These are phyloP conservation scores for Leptographium wingfieldii DNA, from an alignment of 2,329 filamentous ascomycete genomes.

Conservation along the genomic window DNA sequence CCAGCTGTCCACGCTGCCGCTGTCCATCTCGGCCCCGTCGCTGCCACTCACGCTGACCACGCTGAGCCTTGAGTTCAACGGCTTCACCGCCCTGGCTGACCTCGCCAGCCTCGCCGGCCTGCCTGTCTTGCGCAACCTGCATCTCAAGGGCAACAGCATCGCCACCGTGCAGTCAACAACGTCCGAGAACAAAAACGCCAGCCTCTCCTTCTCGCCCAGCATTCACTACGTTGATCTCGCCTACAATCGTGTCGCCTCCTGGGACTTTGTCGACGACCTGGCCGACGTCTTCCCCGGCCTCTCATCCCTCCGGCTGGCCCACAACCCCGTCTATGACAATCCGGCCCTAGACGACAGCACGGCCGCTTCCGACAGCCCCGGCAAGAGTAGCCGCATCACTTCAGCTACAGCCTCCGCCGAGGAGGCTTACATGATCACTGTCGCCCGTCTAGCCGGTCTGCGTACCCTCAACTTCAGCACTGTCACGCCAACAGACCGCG, in stretches of 20 bases:
- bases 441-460: conserved; percentile 60
- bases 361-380: neutral
- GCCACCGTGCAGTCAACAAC: conserved; percentile 20
- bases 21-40: conserved; percentile 25
- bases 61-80: conserved; percentile 61
- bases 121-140: conserved; percentile 40
- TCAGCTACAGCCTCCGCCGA: conserved; percentile 36
- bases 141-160: conserved; percentile 71
- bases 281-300: conserved; percentile 58
- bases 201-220: conserved; percentile 32
- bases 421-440: conserved; percentile 78
- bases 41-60: conserved; percentile 44
- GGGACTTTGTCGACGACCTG: conserved; percentile 63
- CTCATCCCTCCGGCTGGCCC: conserved; percentile 61
- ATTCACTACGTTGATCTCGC: conserved; percentile 61
- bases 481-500: conserved; percentile 60
- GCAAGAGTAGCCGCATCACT: neutral
- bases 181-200: conserved; percentile 2
- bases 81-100: conserved; percentile 46
- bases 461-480: conserved; percentile 59
- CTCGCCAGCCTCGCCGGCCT: conserved; percentile 41
- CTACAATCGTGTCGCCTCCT: conserved; percentile 55
- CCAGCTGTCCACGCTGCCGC: conserved; percentile 36
- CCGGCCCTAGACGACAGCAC: conserved; percentile 22
- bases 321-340: conserved; percentile 70